phyloP scores from a whole-genome alignment of 2,329 filamentous ascomycete species.

The Paecilomyces formosus region DNA sequence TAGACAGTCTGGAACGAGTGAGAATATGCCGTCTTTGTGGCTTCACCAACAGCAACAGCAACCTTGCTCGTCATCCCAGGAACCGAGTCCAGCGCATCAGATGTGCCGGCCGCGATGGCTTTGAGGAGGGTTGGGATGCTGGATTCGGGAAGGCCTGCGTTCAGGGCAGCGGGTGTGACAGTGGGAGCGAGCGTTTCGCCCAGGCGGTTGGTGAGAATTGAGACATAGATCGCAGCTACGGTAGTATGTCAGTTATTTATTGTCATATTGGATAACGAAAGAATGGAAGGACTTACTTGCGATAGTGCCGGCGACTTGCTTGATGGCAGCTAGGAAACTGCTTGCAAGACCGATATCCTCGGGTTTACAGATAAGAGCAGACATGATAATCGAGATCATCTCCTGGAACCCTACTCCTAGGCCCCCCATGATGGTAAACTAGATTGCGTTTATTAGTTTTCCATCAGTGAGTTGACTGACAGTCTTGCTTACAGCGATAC shows the following conservation, averaged over 20 bases:
- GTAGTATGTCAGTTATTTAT: background rate
- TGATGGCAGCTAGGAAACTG: slow-evolving; percentile 13
- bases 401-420: slow-evolving; percentile 17
- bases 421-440: slow-evolving; percentile 14
- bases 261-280: background rate
- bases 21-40: slow-evolving; percentile 35
- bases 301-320: slow-evolving; percentile 15
- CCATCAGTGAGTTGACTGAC: background rate
- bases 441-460: background rate
- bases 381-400: slow-evolving; percentile 14
- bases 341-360: slow-evolving; percentile 13
- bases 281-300: slow-evolving; percentile 1
- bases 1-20: slow-evolving; percentile 40
- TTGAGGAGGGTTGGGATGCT: slow-evolving; percentile 27
- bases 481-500: slow-evolving; percentile 9
- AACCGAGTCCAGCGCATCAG: slow-evolving; percentile 17
- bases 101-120: slow-evolving; percentile 23
- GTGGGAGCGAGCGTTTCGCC: slow-evolving; percentile 1
- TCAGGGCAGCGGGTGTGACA: slow-evolving; percentile 27
- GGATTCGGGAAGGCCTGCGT: slow-evolving; percentile 28
- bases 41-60: slow-evolving; percentile 22
- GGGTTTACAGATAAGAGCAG: slow-evolving; percentile 10
- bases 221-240: slow-evolving; percentile 15
- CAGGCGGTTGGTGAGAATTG: slow-evolving; percentile 12
- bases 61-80: slow-evolving; percentile 29